Percentiles rank a stretch among this genome's conserved stretches.
phyloP scores from a whole-genome alignment of 73 alveolate species.

The Effrenium voratum region DNA sequence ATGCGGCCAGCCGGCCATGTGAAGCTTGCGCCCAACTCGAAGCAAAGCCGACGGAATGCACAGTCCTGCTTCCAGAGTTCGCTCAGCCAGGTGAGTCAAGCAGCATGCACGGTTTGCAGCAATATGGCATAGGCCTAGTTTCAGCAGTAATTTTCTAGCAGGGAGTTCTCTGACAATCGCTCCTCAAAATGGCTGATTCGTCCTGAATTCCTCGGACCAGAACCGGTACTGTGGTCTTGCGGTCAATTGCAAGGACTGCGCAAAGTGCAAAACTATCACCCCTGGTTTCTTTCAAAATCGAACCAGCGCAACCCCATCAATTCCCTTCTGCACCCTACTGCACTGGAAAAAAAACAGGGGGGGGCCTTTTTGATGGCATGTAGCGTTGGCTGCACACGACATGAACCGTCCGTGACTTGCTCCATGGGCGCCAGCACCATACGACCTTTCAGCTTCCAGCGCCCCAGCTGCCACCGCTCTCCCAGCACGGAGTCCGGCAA shows the following conservation, averaged over 20 bases:
- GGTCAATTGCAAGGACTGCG: neutral
- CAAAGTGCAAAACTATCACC: neutral
- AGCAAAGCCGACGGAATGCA: conserved; percentile 67
- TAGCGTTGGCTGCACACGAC: too few species aligned
- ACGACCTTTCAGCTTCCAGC: conserved; percentile 60
- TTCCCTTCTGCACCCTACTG: neutral
- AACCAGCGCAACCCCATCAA: neutral
- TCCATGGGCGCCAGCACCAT: conserved; percentile 82
- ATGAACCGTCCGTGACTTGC: conserved; percentile 83
- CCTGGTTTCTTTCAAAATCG: neutral
- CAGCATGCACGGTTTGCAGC: neutral
- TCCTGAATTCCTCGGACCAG: neutral
- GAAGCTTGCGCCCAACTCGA: conserved; percentile 67
- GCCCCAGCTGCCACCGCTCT: conserved; percentile 57
- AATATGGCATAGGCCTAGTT: neutral
- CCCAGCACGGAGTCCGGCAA: neutral
- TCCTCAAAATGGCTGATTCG: neutral
- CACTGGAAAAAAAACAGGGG: neutral
- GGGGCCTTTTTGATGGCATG: neutral
- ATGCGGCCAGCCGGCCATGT: too few species aligned
- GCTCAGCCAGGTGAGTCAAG: neutral
- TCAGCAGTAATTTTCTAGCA: neutral
- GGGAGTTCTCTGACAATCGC: neutral
- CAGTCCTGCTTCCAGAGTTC: neutral
- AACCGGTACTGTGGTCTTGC: neutral